These are phyloP conservation scores for Alternaria brassicae DNA, from an alignment of 2,329 filamentous ascomycete species.

Conservation along the genomic window DNA sequence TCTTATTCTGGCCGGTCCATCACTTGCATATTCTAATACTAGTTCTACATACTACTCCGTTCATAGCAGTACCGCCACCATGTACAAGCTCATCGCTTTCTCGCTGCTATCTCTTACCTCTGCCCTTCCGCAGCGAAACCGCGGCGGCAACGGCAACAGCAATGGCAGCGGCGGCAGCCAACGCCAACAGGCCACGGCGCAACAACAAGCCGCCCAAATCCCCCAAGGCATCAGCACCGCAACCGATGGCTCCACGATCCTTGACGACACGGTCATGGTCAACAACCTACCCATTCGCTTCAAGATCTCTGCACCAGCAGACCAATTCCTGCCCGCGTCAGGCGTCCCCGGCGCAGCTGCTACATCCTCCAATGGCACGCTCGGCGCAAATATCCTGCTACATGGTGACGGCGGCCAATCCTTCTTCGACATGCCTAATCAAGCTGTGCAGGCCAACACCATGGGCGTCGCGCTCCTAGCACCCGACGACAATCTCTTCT, in stretches of 20 bases:
- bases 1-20: slow-evolving; percentile 39
- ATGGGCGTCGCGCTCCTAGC: slow-evolving; percentile 63
- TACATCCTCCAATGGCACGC: slow-evolving; percentile 42
- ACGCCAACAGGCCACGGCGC: slow-evolving; percentile 33
- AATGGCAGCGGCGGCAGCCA: background rate
- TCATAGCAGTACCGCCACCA: background rate
- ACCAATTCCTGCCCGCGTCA: slow-evolving; percentile 60
- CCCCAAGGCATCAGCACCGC: slow-evolving; percentile 51
- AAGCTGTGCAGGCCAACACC: slow-evolving; percentile 59
- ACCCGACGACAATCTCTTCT: slow-evolving; percentile 63
- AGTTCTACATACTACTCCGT: slow-evolving; percentile 1
- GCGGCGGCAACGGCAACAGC: slow-evolving; percentile 20
- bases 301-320: slow-evolving; percentile 62
- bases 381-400: slow-evolving; percentile 63
- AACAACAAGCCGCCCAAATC: slow-evolving; percentile 46
- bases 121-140: slow-evolving; percentile 36
- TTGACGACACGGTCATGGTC: slow-evolving; percentile 63
- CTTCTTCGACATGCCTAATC: slow-evolving; percentile 66
- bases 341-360: slow-evolving; percentile 58
- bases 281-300: slow-evolving; percentile 64
- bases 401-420: slow-evolving; percentile 67
- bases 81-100: slow-evolving; percentile 20
- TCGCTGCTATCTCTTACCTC: slow-evolving; percentile 31
- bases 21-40: slow-evolving; percentile 25
- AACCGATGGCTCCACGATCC: slow-evolving; percentile 62